A percentile compares a stretch with the other conserved stretches of the same genome.
phyloP scores from a whole-genome alignment of 257 asterid species.

The Plantago ovata region DNA sequence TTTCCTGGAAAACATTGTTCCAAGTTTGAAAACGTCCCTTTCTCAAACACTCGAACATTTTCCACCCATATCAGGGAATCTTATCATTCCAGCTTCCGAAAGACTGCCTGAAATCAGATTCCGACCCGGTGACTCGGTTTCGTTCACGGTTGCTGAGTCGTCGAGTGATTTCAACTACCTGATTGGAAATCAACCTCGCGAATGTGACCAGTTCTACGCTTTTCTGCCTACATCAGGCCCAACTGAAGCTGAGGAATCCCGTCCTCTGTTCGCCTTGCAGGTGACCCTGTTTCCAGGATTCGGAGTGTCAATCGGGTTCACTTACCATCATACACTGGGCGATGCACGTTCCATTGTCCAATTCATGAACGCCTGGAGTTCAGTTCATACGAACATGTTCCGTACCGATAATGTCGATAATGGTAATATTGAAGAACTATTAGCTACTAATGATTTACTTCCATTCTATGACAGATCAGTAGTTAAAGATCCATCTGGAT shows the following conservation, averaged over 20 bases:
- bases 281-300: slow-evolving; percentile 28
- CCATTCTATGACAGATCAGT: slow-evolving; percentile 23
- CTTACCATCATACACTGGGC: slow-evolving; percentile 21
- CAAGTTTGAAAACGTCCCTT: slow-evolving; percentile 4
- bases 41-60: slow-evolving; percentile 12
- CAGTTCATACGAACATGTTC: slow-evolving; percentile 5
- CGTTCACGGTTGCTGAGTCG: slow-evolving; percentile 5
- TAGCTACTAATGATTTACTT: background rate
- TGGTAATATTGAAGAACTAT: background rate
- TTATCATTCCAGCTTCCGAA: background rate
- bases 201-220: slow-evolving; percentile 17
- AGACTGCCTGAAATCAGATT: slow-evolving; percentile 1
- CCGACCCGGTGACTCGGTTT: slow-evolving; percentile 12
- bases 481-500: slow-evolving; percentile 14
- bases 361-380: slow-evolving; percentile 20
- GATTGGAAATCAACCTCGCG: slow-evolving; percentile 18
- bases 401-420: background rate
- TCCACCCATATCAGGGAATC: slow-evolving; percentile 9
- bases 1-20: slow-evolving; percentile 8
- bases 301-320: slow-evolving; percentile 30
- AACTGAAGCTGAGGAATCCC: background rate
- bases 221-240: slow-evolving; percentile 13
- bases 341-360: slow-evolving; percentile 24
- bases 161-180: slow-evolving; percentile 1
- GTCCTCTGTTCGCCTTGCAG: slow-evolving; percentile 29